These are phyloP conservation scores for Phaeomoniella chlamydospora DNA, from an alignment of 2,329 filamentous ascomycete genomes.

Conservation along the genomic window DNA sequence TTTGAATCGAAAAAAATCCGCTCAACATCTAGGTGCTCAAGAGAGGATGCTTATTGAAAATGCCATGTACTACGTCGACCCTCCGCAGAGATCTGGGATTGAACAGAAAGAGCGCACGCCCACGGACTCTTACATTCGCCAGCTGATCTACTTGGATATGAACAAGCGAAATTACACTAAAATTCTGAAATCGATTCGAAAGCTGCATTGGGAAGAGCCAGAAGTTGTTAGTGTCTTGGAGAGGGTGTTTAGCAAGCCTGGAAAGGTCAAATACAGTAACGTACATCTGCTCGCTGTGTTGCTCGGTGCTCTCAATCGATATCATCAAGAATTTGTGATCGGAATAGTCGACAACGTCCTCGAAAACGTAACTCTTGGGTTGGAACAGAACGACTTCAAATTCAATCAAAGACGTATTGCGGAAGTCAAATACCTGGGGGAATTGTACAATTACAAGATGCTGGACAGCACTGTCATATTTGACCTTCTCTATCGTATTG, in stretches of 20 bases:
- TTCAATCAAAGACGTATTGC: conserved; percentile 90
- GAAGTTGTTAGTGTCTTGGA: conserved; percentile 70
- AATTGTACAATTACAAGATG: conserved; percentile 96
- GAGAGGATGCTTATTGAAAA: conserved; percentile 98
- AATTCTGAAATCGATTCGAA: conserved; percentile 83
- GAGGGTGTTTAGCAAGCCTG: conserved; percentile 90
- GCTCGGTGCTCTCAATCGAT: conserved; percentile 73
- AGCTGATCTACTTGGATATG: conserved; percentile 84
- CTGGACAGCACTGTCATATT: conserved; percentile 92
- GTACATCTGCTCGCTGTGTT: conserved; percentile 87
- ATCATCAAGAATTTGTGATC: conserved; percentile 83
- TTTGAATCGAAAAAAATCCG: conserved; percentile 85
- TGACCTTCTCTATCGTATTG: conserved; percentile 83
- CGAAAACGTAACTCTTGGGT: conserved; percentile 72
- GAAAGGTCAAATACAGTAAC: conserved; percentile 95
- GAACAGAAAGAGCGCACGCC: conserved; percentile 93
- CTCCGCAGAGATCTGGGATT: conserved; percentile 82
- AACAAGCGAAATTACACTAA: conserved; percentile 90
- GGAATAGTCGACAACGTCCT: conserved; percentile 84
- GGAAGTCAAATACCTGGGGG: conserved; percentile 89
- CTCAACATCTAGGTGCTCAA: conserved; percentile 86
- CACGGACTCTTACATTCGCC: conserved; percentile 82
- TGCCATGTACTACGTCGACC: conserved; percentile 94
- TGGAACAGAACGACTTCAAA: conserved; percentile 95
- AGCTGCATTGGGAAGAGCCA: conserved; percentile 91